These are phyloP conservation scores for Penicillium atrosanguineum DNA, from an alignment of 495 filamentous ascomycete species.

Conservation along the genomic window DNA sequence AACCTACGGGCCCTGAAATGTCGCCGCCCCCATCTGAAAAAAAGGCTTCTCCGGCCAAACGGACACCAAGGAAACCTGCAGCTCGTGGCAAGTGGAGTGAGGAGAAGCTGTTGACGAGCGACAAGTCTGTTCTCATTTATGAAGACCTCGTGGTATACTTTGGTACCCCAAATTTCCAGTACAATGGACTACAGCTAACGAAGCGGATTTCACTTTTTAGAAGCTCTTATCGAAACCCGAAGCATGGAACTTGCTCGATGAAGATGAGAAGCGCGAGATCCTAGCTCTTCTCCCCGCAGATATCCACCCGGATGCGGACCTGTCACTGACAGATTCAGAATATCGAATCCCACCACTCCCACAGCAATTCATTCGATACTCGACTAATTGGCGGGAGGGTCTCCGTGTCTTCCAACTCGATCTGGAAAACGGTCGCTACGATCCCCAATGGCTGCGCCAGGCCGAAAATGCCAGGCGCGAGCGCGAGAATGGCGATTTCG, in stretches of 20 bases:
- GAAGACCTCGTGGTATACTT: slow-evolving; percentile 56
- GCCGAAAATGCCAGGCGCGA: slow-evolving; percentile 61
- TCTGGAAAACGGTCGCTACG: slow-evolving; percentile 58
- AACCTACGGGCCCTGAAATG: slow-evolving; percentile 13
- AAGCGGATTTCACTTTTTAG: slow-evolving; percentile 26
- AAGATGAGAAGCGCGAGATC: slow-evolving; percentile 54
- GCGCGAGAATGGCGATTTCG: slow-evolving; percentile 65
- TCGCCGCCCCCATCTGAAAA: slow-evolving; percentile 20
- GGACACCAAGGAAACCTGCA: slow-evolving; percentile 31
- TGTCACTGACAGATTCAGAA: slow-evolving; percentile 27
- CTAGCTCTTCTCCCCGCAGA: slow-evolving; percentile 55
- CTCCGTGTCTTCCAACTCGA: slow-evolving; percentile 58
- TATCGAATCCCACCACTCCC: slow-evolving; percentile 40
- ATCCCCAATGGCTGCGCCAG: slow-evolving; percentile 62
- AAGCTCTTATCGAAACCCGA: slow-evolving; percentile 52
- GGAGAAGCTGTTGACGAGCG: slow-evolving; percentile 53
- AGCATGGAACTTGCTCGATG: slow-evolving; percentile 57
- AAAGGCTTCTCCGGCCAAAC: slow-evolving; percentile 28
- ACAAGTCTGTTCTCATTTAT: slow-evolving; percentile 52
- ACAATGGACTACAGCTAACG: neutral
- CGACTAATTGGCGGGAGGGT: slow-evolving; percentile 48
- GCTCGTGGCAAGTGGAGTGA: slow-evolving; percentile 42
- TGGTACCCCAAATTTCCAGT: neutral
- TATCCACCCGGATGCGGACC: slow-evolving; percentile 36
- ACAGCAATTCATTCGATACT: slow-evolving; percentile 47